A percentile compares a stretch with the other conserved stretches of the same genome.
These are phyloP conservation scores for Lathyrus oleraceus DNA, from an alignment of 306 rosid genomes.

Conservation along the genomic window DNA sequence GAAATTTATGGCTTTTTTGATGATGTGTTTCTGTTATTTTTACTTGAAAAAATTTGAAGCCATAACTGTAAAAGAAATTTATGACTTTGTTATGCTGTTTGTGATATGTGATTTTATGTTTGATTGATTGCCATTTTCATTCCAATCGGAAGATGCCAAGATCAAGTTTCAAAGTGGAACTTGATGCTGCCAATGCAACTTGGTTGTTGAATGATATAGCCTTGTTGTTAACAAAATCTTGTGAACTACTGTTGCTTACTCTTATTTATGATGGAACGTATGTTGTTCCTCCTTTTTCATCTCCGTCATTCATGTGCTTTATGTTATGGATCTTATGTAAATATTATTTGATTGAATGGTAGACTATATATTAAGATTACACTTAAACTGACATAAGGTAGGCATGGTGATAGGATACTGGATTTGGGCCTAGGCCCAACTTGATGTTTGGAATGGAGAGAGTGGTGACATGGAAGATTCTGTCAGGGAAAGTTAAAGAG, in stretches of 20 bases:
- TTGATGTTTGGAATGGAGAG: too few species aligned
- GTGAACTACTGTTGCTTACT: constrained; percentile 81
- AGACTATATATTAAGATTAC: constrained; percentile 11
- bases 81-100: too few species aligned
- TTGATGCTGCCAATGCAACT: constrained; percentile 91
- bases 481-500: too few species aligned
- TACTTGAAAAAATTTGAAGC: too few species aligned
- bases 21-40: too few species aligned
- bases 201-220: constrained; percentile 88
- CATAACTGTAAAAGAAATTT: too few species aligned
- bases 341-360: constrained; percentile 18
- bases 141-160: constrained; percentile 90
- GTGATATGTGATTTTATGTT: constrained; percentile 10
- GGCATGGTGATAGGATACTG: neutral
- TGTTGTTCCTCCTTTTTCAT: constrained; percentile 3
- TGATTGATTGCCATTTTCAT: constrained; percentile 32
- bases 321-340: constrained; percentile 3
- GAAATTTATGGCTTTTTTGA: too few species aligned
- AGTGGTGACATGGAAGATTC: too few species aligned
- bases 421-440: too few species aligned
- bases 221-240: constrained; percentile 90
- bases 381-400: constrained; percentile 6
- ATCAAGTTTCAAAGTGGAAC: constrained; percentile 81
- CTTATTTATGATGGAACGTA: constrained; percentile 94
- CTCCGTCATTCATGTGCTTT: constrained; percentile 16